phyloP scores from a whole-genome alignment of 495 filamentous ascomycete genomes.

The Zalerion maritima region DNA sequence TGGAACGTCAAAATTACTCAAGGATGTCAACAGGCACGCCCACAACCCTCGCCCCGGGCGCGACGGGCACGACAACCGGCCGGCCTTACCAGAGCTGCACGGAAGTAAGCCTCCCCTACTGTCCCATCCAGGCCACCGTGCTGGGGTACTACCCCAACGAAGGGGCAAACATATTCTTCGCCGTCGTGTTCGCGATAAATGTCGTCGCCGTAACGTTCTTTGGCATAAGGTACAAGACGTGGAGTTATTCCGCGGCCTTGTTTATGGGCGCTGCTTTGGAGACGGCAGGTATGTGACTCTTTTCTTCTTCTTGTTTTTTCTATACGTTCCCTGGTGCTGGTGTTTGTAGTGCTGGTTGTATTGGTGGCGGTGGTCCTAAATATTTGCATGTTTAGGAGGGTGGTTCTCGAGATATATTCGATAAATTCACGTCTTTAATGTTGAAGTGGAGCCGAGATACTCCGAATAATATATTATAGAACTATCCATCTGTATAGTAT shows the following conservation, averaged over 20 bases:
- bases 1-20: too few species aligned
- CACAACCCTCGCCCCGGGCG: neutral
- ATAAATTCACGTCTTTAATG: too few species aligned
- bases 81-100: slow-evolving; percentile 29
- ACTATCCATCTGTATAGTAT: too few species aligned
- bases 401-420: too few species aligned
- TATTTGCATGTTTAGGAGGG: too few species aligned
- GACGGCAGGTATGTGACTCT: slow-evolving; percentile 19
- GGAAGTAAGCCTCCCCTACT: slow-evolving; percentile 30
- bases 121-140: slow-evolving; percentile 45
- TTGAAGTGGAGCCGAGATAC: too few species aligned
- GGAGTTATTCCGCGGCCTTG: slow-evolving; percentile 43
- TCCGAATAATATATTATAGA: too few species aligned
- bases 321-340: too few species aligned
- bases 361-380: too few species aligned
- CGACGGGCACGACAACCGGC: slow-evolving; percentile 4
- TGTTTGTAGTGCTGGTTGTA: too few species aligned
- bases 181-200: slow-evolving; percentile 37
- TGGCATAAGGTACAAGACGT: slow-evolving; percentile 44
- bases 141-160: slow-evolving; percentile 54
- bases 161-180: slow-evolving; percentile 48
- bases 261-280: slow-evolving; percentile 28
- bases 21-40: slow-evolving; percentile 7
- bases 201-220: slow-evolving; percentile 29
- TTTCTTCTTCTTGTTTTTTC: too few species aligned